Percentiles rank a stretch among this genome's conserved stretches.
These are phyloP conservation scores for Naegleria lovaniensis DNA, from an alignment of 208 protist species.

Conservation along the genomic window DNA sequence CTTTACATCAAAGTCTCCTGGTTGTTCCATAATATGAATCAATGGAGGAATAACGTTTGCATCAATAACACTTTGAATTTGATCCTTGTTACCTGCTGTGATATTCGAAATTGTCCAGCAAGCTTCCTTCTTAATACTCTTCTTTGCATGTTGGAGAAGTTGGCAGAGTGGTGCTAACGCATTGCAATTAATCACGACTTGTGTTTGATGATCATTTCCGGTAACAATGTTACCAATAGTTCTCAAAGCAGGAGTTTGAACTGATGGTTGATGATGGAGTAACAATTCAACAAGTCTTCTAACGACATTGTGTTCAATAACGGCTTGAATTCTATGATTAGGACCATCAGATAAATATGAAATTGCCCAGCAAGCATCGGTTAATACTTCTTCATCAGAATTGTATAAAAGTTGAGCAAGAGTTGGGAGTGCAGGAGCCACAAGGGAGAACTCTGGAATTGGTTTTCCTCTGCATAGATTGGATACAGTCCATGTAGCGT, in stretches of 20 bases:
- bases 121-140: constrained; percentile 91
- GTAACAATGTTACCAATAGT: constrained; percentile 97
- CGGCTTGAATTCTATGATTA: constrained; percentile 83
- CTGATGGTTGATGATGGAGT: constrained; percentile 45
- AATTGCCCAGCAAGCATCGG: constrained; percentile 92
- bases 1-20: constrained; percentile 81
- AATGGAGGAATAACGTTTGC: constrained; percentile 78
- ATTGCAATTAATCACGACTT: constrained; percentile 82
- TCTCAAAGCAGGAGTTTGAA: constrained; percentile 89
- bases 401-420: constrained; percentile 73
- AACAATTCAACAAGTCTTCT: constrained; percentile 86
- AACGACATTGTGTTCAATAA: constrained; percentile 79
- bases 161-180: constrained; percentile 62
- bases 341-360: constrained; percentile 91
- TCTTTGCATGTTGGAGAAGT: constrained; percentile 71
- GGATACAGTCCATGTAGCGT: constrained; percentile 93
- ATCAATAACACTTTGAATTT: constrained; percentile 82
- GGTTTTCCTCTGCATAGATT: constrained; percentile 97
- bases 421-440: constrained; percentile 70
- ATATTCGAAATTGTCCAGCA: constrained; percentile 99
- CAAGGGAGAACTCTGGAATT: constrained; percentile 59
- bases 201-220: constrained; percentile 90
- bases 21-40: constrained; percentile 69
- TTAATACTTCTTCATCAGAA: constrained; percentile 86
- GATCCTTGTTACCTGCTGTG: constrained; percentile 81